Evolutionary conservation across 2,329 filamentous ascomycete species (phyloP).

Genomic region (Trichoderma sp.): DNA sequence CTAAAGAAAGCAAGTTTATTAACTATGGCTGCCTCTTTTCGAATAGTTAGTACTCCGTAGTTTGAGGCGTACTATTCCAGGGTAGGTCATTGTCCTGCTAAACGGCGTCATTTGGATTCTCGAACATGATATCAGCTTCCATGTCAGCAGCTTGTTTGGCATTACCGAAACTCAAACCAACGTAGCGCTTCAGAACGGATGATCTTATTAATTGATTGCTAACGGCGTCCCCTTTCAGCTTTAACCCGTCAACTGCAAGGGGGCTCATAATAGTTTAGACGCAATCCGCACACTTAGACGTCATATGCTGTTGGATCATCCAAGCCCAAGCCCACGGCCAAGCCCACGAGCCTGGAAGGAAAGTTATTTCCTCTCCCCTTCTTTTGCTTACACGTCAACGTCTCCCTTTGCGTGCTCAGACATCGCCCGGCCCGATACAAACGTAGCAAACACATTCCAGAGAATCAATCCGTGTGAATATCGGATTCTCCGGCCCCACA

Average conservation of each 20-base stretch:
- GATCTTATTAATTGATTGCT: not conserved
- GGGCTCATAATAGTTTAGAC: not conserved
- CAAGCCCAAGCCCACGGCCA: not conserved
- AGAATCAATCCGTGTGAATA: not conserved
- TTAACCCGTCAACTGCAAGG: too few species aligned
- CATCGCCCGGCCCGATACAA: conserved; percentile 4
- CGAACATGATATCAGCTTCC: conserved; percentile 1
- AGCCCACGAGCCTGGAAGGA: not conserved
- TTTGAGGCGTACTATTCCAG: not conserved
- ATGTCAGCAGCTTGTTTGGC: not conserved
- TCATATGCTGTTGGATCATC: not conserved
- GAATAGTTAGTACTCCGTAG: not conserved
- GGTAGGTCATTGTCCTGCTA: not conserved
- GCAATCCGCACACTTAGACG: not conserved
- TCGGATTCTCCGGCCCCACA: conserved; percentile 21
- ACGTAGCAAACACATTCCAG: not conserved
- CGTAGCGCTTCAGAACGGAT: not conserved
- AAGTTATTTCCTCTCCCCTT: not conserved
- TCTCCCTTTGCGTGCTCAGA: not conserved
- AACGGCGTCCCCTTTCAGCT: not conserved
- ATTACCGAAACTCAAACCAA: not conserved
- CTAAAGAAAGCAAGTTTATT: not conserved
- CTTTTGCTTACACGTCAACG: not conserved
- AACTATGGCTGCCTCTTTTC: not conserved
- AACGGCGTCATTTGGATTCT: not conserved